Base-by-base conservation (phyloP, 2,329 filamentous ascomycete species). In the Bipolaris cookei region DNA sequence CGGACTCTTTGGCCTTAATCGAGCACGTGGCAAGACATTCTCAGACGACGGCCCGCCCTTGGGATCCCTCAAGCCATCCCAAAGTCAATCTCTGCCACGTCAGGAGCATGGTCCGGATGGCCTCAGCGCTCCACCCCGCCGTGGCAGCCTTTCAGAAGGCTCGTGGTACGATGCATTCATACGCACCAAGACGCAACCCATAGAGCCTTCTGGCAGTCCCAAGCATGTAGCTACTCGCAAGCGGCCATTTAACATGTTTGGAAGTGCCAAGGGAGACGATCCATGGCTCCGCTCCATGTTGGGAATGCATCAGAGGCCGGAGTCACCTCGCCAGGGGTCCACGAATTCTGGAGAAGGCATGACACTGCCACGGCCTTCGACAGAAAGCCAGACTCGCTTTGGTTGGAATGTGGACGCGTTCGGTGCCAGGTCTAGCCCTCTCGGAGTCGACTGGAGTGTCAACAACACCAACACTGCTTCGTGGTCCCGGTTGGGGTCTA, bases 41-140 rank as follows among this genome's bases (percentile, higher is more conserved):
- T 83, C 85, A 7, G 84, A 85, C 28, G 83, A 86, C 28, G 87
- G 88, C 0, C 88, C 88, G 5, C 80, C 84, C 1, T 76, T 92
- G 6, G 91, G 91, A 1, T 87, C 84, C 18, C 78, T 93, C 13
- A 91, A 90, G 69, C 78, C 85, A 28, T 84, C 85, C 0, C 90
- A 94, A 71, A 92, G 90, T 67, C 90, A 91, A 69, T 94, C 91
- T 0, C 86, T 95, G 63, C 91, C 91, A 5, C 79, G 85, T 34
- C 82, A 86, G 39, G 81, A 82, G 25, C 73, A 73, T 45, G 75
- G 62, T 5, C 71, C 81, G 38, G 83, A 86, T 62, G 77, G 81
- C 3, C 79, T 79, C 41, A 80, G 79, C 8, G 75, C 77, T 21
- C 79, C 81, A 53, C 79, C 81, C 52, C 80, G 86, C 21, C 59